Evolutionary conservation across 192 early-diverging fungal species (phyloP), one percentile per base, ranked within the genome.

Genomic region (Geranomyces variabilis): DNA sequence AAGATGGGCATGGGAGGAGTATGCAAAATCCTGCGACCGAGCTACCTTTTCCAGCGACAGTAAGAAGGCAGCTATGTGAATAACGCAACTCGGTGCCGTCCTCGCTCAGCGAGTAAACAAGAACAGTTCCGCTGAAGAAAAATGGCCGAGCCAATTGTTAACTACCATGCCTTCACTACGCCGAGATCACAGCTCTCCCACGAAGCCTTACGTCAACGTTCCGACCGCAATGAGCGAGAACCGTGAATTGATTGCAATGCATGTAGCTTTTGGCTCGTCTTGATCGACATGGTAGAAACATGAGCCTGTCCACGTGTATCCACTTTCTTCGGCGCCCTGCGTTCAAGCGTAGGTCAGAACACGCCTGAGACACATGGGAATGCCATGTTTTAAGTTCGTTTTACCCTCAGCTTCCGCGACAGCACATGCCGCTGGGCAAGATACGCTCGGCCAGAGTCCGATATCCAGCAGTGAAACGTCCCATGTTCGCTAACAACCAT

Each of bases 211-310:
- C 51, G 51, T 53, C n/a, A 53, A 7, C 5, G 58, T 79, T 43
- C 92, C 92, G 15, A 93, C 80, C 14, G 91, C 90, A 64, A 93
- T 70, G 19, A 90, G 73, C n/a, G 83, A 83, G 72, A 90, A 91
- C 63, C 76, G 79, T 0, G 87, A 75, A 77, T 93, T 93, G 30
- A 92, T 83, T 13, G 90, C 85, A 55, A 90, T 75, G 43, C 76
- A 83, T 31, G 85, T 88, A 4, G 84, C 80, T 28, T 58, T 62
- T 31, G 70, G 9, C 7, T 43, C 55, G 5, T 58, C 44, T 1
- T 49, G 51, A 7, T 67, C 55, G 14, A 43, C 26, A 30, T 73
- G 58, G 53, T 80, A 76, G 69, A 80, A 76, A 48, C 77, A 77
- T 9, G 69, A 49, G 1, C 75, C 78, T 0, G 70, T 65, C 75